phyloP scores from a whole-genome alignment of 2,329 filamentous ascomycete species.

The Xylaria sp. region DNA sequence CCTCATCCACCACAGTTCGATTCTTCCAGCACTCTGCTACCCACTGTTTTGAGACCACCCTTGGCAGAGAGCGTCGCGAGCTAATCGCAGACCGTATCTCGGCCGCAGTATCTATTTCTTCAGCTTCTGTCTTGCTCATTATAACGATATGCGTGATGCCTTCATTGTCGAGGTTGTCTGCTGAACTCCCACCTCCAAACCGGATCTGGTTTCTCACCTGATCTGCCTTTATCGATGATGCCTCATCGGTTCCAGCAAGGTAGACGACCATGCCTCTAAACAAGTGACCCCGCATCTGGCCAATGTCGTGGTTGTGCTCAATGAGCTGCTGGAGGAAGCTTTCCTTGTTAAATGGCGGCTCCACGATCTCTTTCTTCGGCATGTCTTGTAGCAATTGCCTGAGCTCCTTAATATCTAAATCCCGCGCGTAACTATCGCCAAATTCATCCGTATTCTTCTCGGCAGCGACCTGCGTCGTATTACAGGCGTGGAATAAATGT shows the following conservation, averaged over 20 bases:
- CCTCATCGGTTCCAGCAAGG: slow-evolving; percentile 50
- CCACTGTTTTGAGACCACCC: slow-evolving; percentile 78
- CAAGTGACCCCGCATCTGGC: slow-evolving; percentile 60
- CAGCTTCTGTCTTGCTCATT: slow-evolving; percentile 52
- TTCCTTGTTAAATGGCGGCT: slow-evolving; percentile 54
- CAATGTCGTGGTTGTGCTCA: slow-evolving; percentile 64
- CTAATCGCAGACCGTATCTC: slow-evolving; percentile 60
- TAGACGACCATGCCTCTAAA: slow-evolving; percentile 60
- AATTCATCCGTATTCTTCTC: slow-evolving; percentile 76
- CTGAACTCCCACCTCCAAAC: slow-evolving; percentile 75
- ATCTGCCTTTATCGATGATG: slow-evolving; percentile 49
- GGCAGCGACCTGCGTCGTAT: slow-evolving; percentile 63
- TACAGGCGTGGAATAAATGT: slow-evolving; percentile 78
- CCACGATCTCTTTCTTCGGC: slow-evolving; percentile 57
- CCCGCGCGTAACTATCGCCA: slow-evolving; percentile 84
- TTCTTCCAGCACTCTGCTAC: slow-evolving; percentile 83
- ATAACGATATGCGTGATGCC: slow-evolving; percentile 79
- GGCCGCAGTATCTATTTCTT: slow-evolving; percentile 54
- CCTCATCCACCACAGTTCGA: slow-evolving; percentile 82
- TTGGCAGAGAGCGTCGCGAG: slow-evolving; percentile 64
- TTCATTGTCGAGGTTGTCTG: slow-evolving; percentile 60
- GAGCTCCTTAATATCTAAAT: slow-evolving; percentile 73
- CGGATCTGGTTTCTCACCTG: slow-evolving; percentile 66
- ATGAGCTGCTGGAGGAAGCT: slow-evolving; percentile 65
- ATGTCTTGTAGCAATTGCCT: slow-evolving; percentile 60